phyloP scores from a whole-genome alignment of 257 asterid species.

The Solanum piurae region DNA sequence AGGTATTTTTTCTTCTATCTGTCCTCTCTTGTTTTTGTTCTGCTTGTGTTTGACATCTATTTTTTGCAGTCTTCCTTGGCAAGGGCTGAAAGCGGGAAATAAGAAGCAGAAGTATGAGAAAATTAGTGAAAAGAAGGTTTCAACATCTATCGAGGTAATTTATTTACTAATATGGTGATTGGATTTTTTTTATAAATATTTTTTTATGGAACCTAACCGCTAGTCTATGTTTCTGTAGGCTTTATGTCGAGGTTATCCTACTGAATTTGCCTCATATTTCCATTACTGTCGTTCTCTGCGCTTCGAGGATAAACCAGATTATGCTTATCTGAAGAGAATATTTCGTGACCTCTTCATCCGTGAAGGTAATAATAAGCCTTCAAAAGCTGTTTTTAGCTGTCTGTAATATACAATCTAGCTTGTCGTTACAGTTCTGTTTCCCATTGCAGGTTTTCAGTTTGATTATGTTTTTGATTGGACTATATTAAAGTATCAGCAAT shows the following conservation, averaged over 20 bases:
- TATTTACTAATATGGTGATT: conserved; percentile 1
- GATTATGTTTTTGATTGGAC: conserved; percentile 99
- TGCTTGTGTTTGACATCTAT: conserved; percentile 25
- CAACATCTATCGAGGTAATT: conserved; percentile 91
- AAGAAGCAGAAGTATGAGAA: conserved; percentile 94
- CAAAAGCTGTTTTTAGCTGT: not conserved
- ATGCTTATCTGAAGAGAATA: conserved; percentile 91
- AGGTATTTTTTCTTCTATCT: conserved; percentile 30
- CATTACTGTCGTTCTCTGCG: conserved; percentile 96
- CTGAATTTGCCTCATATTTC: conserved; percentile 95
- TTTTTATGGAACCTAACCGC: not conserved
- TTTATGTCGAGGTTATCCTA: conserved; percentile 80
- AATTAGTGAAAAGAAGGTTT: conserved; percentile 88
- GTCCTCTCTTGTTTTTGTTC: conserved; percentile 9
- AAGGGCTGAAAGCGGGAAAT: conserved; percentile 93
- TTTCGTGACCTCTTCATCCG: conserved; percentile 97
- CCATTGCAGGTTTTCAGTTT: conserved; percentile 72
- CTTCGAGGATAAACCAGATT: conserved; percentile 92
- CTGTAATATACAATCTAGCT: not conserved
- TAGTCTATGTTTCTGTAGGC: conserved; percentile 35
- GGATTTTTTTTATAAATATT: not conserved
- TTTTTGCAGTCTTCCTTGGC: conserved; percentile 85
- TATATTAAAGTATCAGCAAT: conserved; percentile 88
- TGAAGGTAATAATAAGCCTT: conserved; percentile 32
- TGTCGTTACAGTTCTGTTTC: not conserved